A percentile compares a stretch with the other conserved stretches of the same genome.
These are phyloP conservation scores for Grigorovia jiainica DNA, from an alignment of 805 yeast genomes.

Conservation along the genomic window DNA sequence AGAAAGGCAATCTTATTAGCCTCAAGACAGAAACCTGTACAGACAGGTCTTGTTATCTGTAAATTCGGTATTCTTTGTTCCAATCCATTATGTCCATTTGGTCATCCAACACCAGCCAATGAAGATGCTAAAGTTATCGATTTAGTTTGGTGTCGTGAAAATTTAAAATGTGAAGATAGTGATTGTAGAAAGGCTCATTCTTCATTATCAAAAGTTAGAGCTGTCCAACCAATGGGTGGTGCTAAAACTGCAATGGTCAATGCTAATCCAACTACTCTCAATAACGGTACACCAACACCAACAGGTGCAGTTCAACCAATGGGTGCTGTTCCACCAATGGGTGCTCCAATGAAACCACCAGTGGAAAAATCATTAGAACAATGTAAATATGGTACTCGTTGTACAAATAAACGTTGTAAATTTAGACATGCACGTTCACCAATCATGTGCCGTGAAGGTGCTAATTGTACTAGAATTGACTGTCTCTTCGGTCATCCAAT, in stretches of 20 bases:
- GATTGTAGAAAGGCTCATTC: conserved; percentile 74
- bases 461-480: conserved; percentile 65
- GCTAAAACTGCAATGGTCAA: conserved; percentile 11
- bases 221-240: conserved; percentile 26
- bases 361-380: conserved; percentile 58
- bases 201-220: conserved; percentile 48
- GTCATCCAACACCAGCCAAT: conserved; percentile 86
- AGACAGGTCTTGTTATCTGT: conserved; percentile 52
- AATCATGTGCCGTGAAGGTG: conserved; percentile 75
- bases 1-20: conserved; percentile 32
- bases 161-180: conserved; percentile 52
- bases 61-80: conserved; percentile 69
- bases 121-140: conserved; percentile 58
- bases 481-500: conserved; percentile 80
- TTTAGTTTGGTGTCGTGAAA: conserved; percentile 68
- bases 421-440: conserved; percentile 75
- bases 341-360: conserved; percentile 19
- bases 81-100: conserved; percentile 75
- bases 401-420: conserved; percentile 72
- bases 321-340: conserved; percentile 6
- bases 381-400: conserved; percentile 68
- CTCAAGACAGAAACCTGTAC: conserved; percentile 29
- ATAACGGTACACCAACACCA: background rate
- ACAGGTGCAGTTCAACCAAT: background rate
- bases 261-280: background rate